Conservation (phyloP, 768 basidiomycete genomes). For the Porphyrellus cyaneotinctus region DNA sequence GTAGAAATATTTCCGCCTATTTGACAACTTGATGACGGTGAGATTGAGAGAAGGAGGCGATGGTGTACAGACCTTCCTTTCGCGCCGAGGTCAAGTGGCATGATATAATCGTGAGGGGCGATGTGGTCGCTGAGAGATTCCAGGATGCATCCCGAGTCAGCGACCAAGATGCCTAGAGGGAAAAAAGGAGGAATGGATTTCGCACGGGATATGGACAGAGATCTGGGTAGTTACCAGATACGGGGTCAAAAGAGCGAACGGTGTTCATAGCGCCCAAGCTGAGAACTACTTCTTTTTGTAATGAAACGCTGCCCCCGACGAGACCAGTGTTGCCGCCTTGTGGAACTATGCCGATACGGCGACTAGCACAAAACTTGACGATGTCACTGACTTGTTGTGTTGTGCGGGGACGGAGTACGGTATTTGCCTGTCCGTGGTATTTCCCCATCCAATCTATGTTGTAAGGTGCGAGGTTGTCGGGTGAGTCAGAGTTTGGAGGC, state of each 20-base stretch:
- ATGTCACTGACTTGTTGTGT: constrained; percentile 86
- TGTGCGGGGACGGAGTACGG: constrained; percentile 86
- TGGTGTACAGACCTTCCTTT: constrained; percentile 75
- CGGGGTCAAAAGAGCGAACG: constrained; percentile 77
- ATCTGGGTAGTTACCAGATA: constrained; percentile 54
- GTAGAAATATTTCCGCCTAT: constrained; percentile 97
- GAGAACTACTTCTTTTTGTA: constrained; percentile 83
- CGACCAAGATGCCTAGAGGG: constrained; percentile 75
- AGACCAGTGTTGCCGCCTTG: constrained; percentile 99
- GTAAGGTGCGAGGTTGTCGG: constrained; percentile 68
- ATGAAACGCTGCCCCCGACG: constrained; percentile 90
- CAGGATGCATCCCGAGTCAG: constrained; percentile 93
- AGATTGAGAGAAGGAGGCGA: constrained; percentile 1
- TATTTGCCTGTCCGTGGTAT: constrained; percentile 78
- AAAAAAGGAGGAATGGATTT: constrained; percentile 4
- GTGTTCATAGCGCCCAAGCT: constrained; percentile 79
- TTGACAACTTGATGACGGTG: constrained; percentile 64
- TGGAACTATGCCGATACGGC: constrained; percentile 85
- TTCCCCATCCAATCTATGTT: constrained; percentile 98
- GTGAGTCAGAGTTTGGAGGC: constrained; percentile 41
- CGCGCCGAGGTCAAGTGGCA: constrained; percentile 93
- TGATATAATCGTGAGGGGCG: constrained; percentile 85
- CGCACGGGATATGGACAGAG: constrained; percentile 1
- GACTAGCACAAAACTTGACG: constrained; percentile 79
- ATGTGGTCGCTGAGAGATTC: constrained; percentile 85